These are phyloP conservation scores for slime mould (Dictyostelium discoideum) DNA, from an alignment of 78 protist genomes.

Conservation along the genomic window DNA sequence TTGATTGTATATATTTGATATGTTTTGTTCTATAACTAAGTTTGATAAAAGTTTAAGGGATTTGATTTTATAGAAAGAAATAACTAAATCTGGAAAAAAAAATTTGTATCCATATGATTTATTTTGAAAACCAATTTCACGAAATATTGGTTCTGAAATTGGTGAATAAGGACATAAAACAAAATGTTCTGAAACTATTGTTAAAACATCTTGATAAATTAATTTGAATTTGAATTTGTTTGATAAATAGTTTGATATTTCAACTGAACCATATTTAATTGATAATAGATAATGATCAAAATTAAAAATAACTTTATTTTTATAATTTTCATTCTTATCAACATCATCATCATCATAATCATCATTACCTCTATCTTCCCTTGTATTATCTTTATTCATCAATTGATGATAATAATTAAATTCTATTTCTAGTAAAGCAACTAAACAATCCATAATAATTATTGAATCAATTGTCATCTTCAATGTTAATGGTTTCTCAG, in stretches of 20 bases:
- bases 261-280: background rate
- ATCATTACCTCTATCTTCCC: background rate
- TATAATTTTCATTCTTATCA: too few species aligned
- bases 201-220: background rate
- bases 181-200: background rate
- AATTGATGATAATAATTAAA: background rate
- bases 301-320: background rate
- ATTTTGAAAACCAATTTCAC: background rate
- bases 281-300: background rate
- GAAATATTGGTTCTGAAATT: background rate
- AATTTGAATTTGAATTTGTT: background rate
- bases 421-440: background rate
- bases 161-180: background rate
- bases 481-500: background rate
- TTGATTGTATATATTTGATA: background rate
- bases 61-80: background rate
- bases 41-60: background rate
- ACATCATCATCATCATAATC: background rate
- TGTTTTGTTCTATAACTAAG: background rate
- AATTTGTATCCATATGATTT: background rate
- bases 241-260: background rate
- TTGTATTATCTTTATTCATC: too few species aligned
- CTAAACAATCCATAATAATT: background rate
- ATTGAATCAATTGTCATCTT: background rate
- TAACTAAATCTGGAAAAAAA: background rate